Evolutionary conservation across 2,329 filamentous ascomycete genomes (phyloP).

Genomic region (Phoma sp.): DNA sequence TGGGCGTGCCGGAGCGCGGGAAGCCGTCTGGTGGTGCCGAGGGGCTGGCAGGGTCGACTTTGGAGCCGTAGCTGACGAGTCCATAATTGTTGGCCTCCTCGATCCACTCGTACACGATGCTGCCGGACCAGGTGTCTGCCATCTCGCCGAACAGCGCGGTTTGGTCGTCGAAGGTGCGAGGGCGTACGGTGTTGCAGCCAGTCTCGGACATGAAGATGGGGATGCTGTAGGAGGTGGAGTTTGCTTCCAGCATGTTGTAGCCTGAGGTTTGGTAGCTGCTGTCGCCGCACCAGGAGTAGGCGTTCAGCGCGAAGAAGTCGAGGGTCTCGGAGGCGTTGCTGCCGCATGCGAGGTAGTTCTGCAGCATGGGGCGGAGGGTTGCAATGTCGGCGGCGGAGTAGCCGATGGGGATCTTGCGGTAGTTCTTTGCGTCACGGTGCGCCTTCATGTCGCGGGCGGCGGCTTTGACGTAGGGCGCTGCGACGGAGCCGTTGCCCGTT

Average conservation of each 20-base stretch:
- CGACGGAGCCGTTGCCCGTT: conserved; percentile 58
- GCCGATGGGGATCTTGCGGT: conserved; percentile 81
- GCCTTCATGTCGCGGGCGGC: conserved; percentile 82
- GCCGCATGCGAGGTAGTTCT: conserved; percentile 80
- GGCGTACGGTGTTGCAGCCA: conserved; percentile 72
- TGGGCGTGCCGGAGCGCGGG: conserved; percentile 74
- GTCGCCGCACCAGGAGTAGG: conserved; percentile 68
- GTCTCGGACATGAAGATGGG: conserved; percentile 75
- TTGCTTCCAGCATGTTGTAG: conserved; percentile 70
- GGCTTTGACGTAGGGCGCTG: conserved; percentile 83
- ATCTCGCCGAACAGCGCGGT: conserved; percentile 80
- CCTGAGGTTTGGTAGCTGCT: conserved; percentile 66
- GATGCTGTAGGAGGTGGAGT: conserved; percentile 72
- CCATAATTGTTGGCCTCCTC: conserved; percentile 84
- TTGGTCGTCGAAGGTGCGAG: conserved; percentile 73
- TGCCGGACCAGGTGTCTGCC: conserved; percentile 73
- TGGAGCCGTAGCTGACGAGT: conserved; percentile 74
- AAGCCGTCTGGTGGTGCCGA: conserved; percentile 67
- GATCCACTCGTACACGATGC: conserved; percentile 91
- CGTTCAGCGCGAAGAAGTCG: conserved; percentile 87
- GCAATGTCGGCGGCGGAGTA: conserved; percentile 89
- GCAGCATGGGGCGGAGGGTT: conserved; percentile 67
- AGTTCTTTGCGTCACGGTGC: conserved; percentile 75
- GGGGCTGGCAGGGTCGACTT: conserved; percentile 55
- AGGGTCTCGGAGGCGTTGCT: conserved; percentile 68